Base-by-base conservation (phyloP, 2,329 filamentous ascomycete genomes). In the Colletotrichum sp. region DNA sequence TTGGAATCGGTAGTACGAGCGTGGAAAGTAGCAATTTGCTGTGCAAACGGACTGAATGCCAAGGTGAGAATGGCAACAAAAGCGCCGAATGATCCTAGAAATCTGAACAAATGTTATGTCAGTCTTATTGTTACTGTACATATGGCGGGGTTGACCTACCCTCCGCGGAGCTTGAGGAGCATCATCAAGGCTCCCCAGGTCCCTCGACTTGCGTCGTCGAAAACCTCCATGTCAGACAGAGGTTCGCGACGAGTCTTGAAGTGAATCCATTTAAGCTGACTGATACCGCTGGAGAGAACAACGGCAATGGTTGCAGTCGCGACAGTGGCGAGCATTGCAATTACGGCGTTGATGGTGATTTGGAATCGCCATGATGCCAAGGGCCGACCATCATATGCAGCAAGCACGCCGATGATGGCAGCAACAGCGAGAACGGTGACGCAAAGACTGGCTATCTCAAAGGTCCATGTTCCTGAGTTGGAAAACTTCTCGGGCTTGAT, bases 171-270 rank as follows among this genome's bases (percentile, higher is more conserved):
- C 12, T 78, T 79, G 2, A 78, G 68, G 13, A 84, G 71, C 75
- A 84, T 70, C 39, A 80, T 80, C 18, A 83, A 6, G 18, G 82
- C 81, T 1, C 82, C 82, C 77, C 80, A 79, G 1, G 80, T 80
- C 3, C 83, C 82, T 5, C 82, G 81, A 30, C 82, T 84, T 7
- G 82, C 83, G 22, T 84, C 81, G 55, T 84, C 83, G 44, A 83
- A 82, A 3, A 78, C 72, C 75, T 84, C 83, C 80, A 84, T 83
- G 15, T 83, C 81, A 2, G 80, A 76, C 16, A 84, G 68, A 4
- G 81, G 82, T n/a, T 79, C 78, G 30, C 78, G 75, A 8, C 80
- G 77, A 16, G 79, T 79, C 78, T 80, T 82, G 77, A 84, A 82
- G 4, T 80, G 80, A 60, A 83, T 81, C 82, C 82, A 84, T 57